Evolutionary conservation across 441 rosid genomes (phyloP).

Genomic region (Manihot esculenta): DNA sequence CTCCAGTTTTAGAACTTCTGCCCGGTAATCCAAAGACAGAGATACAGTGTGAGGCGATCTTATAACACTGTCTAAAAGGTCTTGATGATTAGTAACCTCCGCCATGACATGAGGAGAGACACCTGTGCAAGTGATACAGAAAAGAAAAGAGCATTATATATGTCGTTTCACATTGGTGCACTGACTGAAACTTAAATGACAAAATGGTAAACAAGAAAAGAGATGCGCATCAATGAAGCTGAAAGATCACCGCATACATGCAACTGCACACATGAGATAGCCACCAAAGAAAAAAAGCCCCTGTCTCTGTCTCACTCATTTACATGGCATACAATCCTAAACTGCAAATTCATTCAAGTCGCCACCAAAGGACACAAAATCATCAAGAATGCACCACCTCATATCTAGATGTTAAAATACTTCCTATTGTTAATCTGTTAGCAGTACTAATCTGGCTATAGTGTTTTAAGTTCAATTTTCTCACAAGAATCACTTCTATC

Average conservation of each 20-base stretch:
- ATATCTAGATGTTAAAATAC: neutral
- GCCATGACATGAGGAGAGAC: constrained; percentile 27
- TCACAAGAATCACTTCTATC: neutral
- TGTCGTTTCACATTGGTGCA: neutral
- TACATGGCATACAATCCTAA: neutral
- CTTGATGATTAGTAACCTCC: constrained; percentile 29
- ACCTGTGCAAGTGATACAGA: constrained; percentile 29
- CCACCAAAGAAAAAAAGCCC: neutral
- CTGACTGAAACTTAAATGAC: neutral
- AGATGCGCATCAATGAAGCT: neutral
- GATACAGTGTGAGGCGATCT: constrained; percentile 27
- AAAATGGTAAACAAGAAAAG: neutral
- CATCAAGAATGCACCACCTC: neutral
- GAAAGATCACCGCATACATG: neutral
- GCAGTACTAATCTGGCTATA: no score
- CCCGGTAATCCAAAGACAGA: constrained; percentile 39
- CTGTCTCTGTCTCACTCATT: neutral
- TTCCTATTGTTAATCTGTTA: no score
- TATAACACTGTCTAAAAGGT: constrained; percentile 25
- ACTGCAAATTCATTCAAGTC: neutral
- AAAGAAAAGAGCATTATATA: neutral
- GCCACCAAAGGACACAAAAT: neutral
- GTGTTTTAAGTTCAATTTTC: no score
- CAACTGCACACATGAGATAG: neutral
- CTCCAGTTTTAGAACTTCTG: constrained; percentile 55